Percentiles rank a stretch among this genome's conserved stretches.
Conservation (phyloP, 1,284 basidiomycete species). For the Apiotrichum siamense region DNA sequence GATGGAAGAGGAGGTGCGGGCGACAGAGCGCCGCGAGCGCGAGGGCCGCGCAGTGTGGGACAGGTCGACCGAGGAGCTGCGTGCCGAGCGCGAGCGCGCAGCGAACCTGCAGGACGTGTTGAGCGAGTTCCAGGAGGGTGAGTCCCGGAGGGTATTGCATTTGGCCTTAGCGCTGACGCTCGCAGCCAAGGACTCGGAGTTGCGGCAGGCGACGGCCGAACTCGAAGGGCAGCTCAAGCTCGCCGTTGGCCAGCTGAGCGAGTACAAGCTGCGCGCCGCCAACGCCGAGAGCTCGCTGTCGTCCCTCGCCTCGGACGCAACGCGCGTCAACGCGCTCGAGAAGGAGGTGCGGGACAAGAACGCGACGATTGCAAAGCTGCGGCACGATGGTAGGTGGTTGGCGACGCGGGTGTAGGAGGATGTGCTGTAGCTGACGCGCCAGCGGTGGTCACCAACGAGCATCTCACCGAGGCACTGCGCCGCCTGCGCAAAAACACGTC, state of each 20-base stretch:
- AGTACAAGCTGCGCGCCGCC: conserved; percentile 77
- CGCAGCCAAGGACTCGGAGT: conserved; percentile 52
- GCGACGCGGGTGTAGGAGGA: background rate
- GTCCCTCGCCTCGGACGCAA: conserved; percentile 62
- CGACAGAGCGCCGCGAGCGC: conserved; percentile 61
- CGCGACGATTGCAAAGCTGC: conserved; percentile 79
- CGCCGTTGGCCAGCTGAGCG: conserved; percentile 66
- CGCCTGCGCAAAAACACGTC: conserved; percentile 77
- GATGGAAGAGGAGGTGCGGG: conserved; percentile 54
- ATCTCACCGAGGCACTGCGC: conserved; percentile 93
- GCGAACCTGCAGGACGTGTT: conserved; percentile 84
- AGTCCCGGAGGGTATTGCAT: conserved; percentile 41
- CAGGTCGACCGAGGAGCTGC: conserved; percentile 55
- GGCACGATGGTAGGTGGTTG: conserved; percentile 72
- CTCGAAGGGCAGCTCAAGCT: conserved; percentile 67
- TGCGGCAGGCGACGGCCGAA: conserved; percentile 69
- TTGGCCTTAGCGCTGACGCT: background rate
- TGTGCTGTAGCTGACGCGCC: conserved; percentile 13
- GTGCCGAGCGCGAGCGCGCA: conserved; percentile 67
- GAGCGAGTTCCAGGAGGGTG: conserved; percentile 88
- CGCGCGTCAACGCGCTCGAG: conserved; percentile 64
- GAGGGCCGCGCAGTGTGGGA: conserved; percentile 57
- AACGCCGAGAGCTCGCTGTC: conserved; percentile 73
- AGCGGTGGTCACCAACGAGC: conserved; percentile 96
- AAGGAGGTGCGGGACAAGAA: conserved; percentile 93